Evolutionary conservation across 2,329 filamentous ascomycete species (phyloP).

Genomic region (Cladobotryum protrusum): DNA sequence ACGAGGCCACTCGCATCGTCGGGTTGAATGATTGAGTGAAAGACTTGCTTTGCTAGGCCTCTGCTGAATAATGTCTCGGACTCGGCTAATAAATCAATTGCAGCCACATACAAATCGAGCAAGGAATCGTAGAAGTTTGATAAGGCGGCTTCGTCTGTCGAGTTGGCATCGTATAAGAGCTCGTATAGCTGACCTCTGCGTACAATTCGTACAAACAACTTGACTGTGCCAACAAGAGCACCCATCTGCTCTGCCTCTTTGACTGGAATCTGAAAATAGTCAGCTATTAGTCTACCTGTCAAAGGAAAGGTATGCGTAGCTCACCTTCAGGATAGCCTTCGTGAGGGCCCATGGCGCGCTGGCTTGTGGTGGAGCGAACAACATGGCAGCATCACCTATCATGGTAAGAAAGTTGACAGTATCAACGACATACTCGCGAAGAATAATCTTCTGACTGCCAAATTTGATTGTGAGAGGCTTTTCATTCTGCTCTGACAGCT

Average conservation of each 20-base stretch:
- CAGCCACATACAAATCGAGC: neutral
- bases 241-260: neutral
- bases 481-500: conserved; percentile 1
- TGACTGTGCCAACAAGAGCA: neutral
- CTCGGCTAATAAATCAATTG: neutral
- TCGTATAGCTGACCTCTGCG: conserved; percentile 3
- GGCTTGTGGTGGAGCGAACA: neutral
- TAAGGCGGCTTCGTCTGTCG: neutral
- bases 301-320: neutral
- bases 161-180: neutral
- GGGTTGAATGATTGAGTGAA: neutral
- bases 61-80: neutral
- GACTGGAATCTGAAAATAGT: neutral
- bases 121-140: neutral
- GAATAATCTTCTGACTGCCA: neutral
- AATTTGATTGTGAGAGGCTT: neutral
- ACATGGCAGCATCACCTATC: conserved; percentile 1
- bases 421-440: conserved; percentile 2
- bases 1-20: neutral
- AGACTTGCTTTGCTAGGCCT: neutral
- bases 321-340: conserved; percentile 2
- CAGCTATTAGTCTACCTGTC: neutral
- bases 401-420: conserved; percentile 5
- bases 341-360: conserved; percentile 3
- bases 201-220: conserved; percentile 5